Base-by-base conservation (phyloP, 1,139 yeast species). In the Candida smagusa region DNA sequence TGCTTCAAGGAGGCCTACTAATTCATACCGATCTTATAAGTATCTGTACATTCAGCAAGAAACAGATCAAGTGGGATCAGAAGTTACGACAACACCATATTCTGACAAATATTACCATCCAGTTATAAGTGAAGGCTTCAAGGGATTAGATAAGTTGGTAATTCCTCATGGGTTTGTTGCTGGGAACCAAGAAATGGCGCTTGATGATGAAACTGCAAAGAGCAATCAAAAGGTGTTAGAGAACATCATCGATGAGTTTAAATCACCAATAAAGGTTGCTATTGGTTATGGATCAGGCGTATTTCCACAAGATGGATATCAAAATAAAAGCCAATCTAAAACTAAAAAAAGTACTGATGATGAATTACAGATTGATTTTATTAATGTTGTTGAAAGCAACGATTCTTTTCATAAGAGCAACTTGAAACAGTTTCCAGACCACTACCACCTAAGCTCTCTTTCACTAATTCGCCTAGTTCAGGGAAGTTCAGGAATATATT, bases 261-360 rank as follows among this genome's bases (percentile, higher is more conserved):
- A 76, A 34, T 84, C 89, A 1, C 89, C 92, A 0, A 75, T 86
- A 16, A 65, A 77, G 39, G 84, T 74, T 49, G 83, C 92, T 1
- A 83, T 90, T 59, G 99, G 97, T 0, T 94, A 94, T 59, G 99
- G 99, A 1, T 85, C 95, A 7, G 97, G 96, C 3, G 96, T 94
- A 0, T 85, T 94, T 50, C 74, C 81, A 23, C 98, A 94, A 58
- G 53, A 50, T 3, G 89, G 89, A 4, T 77, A 79, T 22, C 59
- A 63, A 16, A 45, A 48, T 1, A 49, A 55, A 5, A 56, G 59
- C 25, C 52, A 58, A 22, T 52, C 16, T 8, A 7, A 12, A 21
- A 7, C 19, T n/a, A 29, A 9, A 7, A 21, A 11, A 7, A 12
- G 25, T 12, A 13, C 22, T 9, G 32, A 8, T 9, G 1, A 37